Evolutionary conservation across 2,329 filamentous ascomycete genomes (phyloP), one percentile per base, ranked within the genome.

Genomic region (Penicillium aurantiogriseum): DNA sequence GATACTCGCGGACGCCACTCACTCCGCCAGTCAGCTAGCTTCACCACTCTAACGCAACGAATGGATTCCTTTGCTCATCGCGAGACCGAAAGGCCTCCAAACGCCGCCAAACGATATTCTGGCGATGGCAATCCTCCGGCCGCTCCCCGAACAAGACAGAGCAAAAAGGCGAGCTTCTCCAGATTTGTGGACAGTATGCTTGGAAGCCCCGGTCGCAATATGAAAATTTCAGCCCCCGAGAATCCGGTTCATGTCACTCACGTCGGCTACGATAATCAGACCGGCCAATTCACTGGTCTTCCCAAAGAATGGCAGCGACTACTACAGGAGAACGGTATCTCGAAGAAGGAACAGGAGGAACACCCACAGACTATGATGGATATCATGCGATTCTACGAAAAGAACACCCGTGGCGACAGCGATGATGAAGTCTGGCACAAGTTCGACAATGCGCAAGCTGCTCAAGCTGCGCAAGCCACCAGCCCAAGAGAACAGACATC

Each of bases 221-320:
- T 94, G 46, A 86, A 93, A 75, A 99, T 99, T 69, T 97, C 94
- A n/a, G 91, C 92, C 38, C 94, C 94, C 54, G 92, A 96, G 76
- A 97, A 99, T 69, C 94, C 94, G 48, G 92, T 97, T 59, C 94
- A 97, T 77, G 91, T 99, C 68, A 97, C 93, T 56, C 94, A 99
- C 76, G 94, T 99, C 64, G 93, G 93, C 67, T 97, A 96, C 74
- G 93, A 99, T 76, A 96, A 94, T 77, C 85, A 90, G 69, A 97
- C 94, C 4, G 94, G 94, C 65, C 91, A 96, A 77, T 99, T 96
- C 75, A 97, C 93, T 57, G 94, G 94, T 63, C 83, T 99, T 29
- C 94, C 94, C 19, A 95, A 94, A 76, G 94, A 97, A 83, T 99
- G 94, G 94, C 93, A 97, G 78, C 88, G 91, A 60, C 85, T 97